Evolutionary conservation across 2,329 filamentous ascomycete species (phyloP), one percentile per base, ranked within the genome.

Genomic region (Verticillium nubilum): DNA sequence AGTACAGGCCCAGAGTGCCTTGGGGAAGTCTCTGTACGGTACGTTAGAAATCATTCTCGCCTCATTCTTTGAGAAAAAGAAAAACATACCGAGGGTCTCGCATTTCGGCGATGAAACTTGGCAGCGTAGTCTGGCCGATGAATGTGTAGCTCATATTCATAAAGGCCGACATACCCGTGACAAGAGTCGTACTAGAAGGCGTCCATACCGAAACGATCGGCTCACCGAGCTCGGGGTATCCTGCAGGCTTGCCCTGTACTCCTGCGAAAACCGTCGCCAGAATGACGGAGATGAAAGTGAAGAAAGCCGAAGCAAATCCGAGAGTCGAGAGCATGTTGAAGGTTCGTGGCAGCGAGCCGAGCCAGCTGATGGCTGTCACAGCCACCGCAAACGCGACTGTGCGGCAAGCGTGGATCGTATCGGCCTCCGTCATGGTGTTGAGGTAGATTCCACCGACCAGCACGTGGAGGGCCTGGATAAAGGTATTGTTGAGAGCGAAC

Each of bases 111-210:
- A 97, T 97, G 77, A 97, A 97, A 66, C 90, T 94, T 0, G 93
- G 93, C 15, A 97, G 81, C 0, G 93, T 97, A 67, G 97, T 96
- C 72, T 97, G 93, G 0, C 93, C 93, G 66, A 97, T 97, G 70
- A 97, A 97, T 0, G 93, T 97, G 72, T 97, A 97, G 75, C 88
- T 91, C 70, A 97, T 97, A 74, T 97, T 97, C 72, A 97, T 82
- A 74, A 97, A 97, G 0, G 93, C 93, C 57, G 87, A 92, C 81
- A 96, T 88, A 25, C 88, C 92, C 3, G 82, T 78, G 4, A 96
- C 90, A 66, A 96, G 96, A 0, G 89, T 90, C 0, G 91, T 96
- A n/a, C 87, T 85, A 2, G 55, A 73, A 2, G 86, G 74, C 0
- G 92, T 90, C 25, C 93, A 70, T 0, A 86, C 86, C 0, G 87